Percentiles rank a stretch among this genome's conserved stretches.
These are phyloP conservation scores for Wickerhamiella siamensis DNA, from an alignment of 805 yeast genomes.

Conservation along the genomic window DNA sequence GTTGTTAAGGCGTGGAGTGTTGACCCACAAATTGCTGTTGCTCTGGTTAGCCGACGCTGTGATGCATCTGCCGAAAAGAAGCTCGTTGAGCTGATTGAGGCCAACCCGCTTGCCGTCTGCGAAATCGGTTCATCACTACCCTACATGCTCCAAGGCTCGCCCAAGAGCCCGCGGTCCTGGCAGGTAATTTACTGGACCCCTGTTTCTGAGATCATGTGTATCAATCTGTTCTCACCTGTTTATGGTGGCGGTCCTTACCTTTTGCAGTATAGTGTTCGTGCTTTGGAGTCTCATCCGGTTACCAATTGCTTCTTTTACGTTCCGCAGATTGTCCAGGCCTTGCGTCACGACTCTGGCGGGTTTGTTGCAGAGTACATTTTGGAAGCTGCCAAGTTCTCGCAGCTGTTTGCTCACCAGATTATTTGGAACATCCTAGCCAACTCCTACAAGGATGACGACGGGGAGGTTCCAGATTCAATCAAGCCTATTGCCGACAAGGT, in stretches of 20 bases:
- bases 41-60: constrained; percentile 45
- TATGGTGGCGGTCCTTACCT: constrained; percentile 50
- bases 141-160: constrained; percentile 25
- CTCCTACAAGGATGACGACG: constrained; percentile 79
- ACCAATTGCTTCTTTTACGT: constrained; percentile 88
- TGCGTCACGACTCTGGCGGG: constrained; percentile 70
- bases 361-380: constrained; percentile 78
- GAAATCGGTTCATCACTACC: constrained; percentile 46
- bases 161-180: constrained; percentile 24
- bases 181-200: constrained; percentile 52
- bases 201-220: constrained; percentile 69
- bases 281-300: constrained; percentile 76
- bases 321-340: constrained; percentile 90
- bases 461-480: constrained; percentile 59
- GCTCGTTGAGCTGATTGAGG: constrained; percentile 33
- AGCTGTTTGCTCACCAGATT: constrained; percentile 90
- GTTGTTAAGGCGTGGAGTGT: constrained; percentile 45
- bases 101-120: constrained; percentile 46
- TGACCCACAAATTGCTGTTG: constrained; percentile 60
- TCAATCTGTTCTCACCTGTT: constrained; percentile 67
- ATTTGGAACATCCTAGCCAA: constrained; percentile 97
- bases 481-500: constrained; percentile 74
- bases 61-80: constrained; percentile 25
- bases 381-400: constrained; percentile 84
- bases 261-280: constrained; percentile 78